These are phyloP conservation scores for Xylariaceae sp. DNA, from an alignment of 2,329 filamentous ascomycete genomes.

Conservation along the genomic window DNA sequence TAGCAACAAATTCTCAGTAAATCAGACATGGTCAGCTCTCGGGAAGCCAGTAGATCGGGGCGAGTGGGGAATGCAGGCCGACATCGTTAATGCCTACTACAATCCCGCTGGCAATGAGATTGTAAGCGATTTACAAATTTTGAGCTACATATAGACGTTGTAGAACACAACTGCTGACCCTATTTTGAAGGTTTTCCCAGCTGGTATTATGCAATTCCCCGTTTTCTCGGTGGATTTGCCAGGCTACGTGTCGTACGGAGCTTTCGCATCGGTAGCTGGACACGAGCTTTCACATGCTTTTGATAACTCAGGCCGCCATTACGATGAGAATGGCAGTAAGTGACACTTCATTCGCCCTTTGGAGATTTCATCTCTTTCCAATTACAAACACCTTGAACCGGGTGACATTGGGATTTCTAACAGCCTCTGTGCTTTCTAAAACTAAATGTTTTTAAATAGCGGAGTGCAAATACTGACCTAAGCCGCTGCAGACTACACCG, in stretches of 20 bases:
- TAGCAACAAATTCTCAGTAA: constrained; percentile 51
- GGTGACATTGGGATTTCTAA: neutral
- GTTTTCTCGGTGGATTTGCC: constrained; percentile 62
- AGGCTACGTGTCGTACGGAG: constrained; percentile 65
- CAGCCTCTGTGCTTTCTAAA: neutral
- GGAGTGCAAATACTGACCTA: constrained; percentile 8
- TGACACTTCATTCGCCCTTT: neutral
- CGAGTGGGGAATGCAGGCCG: constrained; percentile 66
- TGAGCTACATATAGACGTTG: neutral
- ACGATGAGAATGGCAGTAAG: constrained; percentile 62
- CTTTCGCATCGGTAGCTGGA: constrained; percentile 67
- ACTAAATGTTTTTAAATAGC: neutral
- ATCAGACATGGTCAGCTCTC: constrained; percentile 60
- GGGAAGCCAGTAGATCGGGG: constrained; percentile 66
- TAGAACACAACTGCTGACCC: constrained; percentile 4
- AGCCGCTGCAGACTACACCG: constrained; percentile 54
- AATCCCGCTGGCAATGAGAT: constrained; percentile 69
- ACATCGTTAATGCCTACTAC: constrained; percentile 67
- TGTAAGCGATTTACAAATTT: constrained; percentile 35
- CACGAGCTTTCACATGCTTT: constrained; percentile 73
- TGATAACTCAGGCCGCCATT: constrained; percentile 68
- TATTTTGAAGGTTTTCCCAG: constrained; percentile 57
- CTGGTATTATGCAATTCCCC: constrained; percentile 70
- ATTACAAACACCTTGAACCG: neutral
- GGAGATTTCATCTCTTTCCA: neutral